A percentile compares a stretch with the other conserved stretches of the same genome.
Evolutionary conservation across 805 yeast genomes (phyloP).

Genomic region (Saturnispora besseyi): DNA sequence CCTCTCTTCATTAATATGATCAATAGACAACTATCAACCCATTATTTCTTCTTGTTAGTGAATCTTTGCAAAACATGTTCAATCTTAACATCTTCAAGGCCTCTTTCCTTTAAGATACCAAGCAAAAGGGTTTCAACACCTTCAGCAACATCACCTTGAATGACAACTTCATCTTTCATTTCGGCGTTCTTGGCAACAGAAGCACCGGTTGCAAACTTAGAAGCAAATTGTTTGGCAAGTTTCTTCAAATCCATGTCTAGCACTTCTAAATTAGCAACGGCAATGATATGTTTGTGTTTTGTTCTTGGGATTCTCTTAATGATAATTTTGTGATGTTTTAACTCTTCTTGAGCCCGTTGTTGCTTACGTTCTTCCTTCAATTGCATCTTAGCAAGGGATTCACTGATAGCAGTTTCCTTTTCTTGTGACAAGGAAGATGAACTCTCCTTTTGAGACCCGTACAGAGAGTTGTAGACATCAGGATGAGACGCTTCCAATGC

Average conservation of each 20-base stretch:
- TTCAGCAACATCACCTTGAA: constrained; percentile 93
- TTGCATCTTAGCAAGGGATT: constrained; percentile 77
- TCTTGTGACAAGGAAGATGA: constrained; percentile 60
- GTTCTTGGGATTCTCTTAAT: constrained; percentile 87
- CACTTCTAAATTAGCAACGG: constrained; percentile 81
- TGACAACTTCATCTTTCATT: constrained; percentile 82
- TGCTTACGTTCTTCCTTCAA: constrained; percentile 78
- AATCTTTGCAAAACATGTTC: constrained; percentile 79
- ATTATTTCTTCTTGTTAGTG: constrained; percentile 44
- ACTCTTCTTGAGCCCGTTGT: constrained; percentile 73
- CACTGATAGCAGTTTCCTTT: constrained; percentile 72
- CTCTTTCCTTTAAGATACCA: constrained; percentile 68
- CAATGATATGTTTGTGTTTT: constrained; percentile 77
- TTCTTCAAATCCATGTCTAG: constrained; percentile 77
- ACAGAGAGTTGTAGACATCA: constrained; percentile 49
- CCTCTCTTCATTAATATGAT: not conserved
- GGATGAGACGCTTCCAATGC: constrained; percentile 62
- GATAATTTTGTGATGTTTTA: constrained; percentile 68
- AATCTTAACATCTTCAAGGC: constrained; percentile 76
- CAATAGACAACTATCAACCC: not conserved
- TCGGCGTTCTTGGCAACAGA: constrained; percentile 84
- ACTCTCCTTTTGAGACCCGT: constrained; percentile 45
- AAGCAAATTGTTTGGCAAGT: constrained; percentile 83
- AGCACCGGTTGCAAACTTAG: constrained; percentile 94
- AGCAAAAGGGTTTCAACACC: constrained; percentile 74